Conservation (phyloP, 2,329 filamentous ascomycete species). For the Periconia macrospinosa region DNA sequence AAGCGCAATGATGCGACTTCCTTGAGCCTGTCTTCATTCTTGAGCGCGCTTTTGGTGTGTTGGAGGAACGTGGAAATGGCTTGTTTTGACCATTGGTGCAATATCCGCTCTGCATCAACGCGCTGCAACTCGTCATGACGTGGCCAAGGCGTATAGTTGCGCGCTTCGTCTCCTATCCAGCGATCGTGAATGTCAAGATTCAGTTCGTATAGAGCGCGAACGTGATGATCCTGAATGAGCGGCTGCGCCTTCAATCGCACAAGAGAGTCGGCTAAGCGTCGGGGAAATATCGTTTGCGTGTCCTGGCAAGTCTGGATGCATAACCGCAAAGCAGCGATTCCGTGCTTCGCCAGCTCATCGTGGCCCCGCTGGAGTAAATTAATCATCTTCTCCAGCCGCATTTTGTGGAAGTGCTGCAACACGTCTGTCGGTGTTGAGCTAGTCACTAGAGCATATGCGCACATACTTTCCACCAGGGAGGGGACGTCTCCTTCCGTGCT, state of each 20-base stretch:
- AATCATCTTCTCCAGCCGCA: slow-evolving; percentile 70
- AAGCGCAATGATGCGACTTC: slow-evolving; percentile 70
- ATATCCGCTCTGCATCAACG: slow-evolving; percentile 44
- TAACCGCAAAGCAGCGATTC: slow-evolving; percentile 68
- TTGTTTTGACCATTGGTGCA: slow-evolving; percentile 45
- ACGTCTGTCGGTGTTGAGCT: slow-evolving; percentile 80
- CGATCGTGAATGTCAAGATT: slow-evolving; percentile 75
- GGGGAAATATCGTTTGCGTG: slow-evolving; percentile 75
- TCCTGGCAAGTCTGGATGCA: slow-evolving; percentile 78
- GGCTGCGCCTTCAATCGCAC: slow-evolving; percentile 68
- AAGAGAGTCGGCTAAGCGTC: slow-evolving; percentile 70
- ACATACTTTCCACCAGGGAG: slow-evolving; percentile 70
- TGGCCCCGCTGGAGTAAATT: slow-evolving; percentile 58
- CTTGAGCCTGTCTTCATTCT: slow-evolving; percentile 65
- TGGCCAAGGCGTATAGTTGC: slow-evolving; percentile 84
- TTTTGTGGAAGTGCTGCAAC: slow-evolving; percentile 74
- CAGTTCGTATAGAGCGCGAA: slow-evolving; percentile 69
- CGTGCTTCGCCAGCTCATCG: slow-evolving; percentile 52
- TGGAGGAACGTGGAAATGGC: slow-evolving; percentile 49
- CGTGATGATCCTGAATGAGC: slow-evolving; percentile 70
- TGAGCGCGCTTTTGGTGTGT: slow-evolving; percentile 64
- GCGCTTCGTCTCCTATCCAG: slow-evolving; percentile 83
- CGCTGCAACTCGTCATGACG: slow-evolving; percentile 69
- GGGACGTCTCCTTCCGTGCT: slow-evolving; percentile 41
- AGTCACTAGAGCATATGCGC: slow-evolving; percentile 79